Base-by-base conservation (phyloP, 768 basidiomycete species). In the Neoboletus brunneissimus region DNA sequence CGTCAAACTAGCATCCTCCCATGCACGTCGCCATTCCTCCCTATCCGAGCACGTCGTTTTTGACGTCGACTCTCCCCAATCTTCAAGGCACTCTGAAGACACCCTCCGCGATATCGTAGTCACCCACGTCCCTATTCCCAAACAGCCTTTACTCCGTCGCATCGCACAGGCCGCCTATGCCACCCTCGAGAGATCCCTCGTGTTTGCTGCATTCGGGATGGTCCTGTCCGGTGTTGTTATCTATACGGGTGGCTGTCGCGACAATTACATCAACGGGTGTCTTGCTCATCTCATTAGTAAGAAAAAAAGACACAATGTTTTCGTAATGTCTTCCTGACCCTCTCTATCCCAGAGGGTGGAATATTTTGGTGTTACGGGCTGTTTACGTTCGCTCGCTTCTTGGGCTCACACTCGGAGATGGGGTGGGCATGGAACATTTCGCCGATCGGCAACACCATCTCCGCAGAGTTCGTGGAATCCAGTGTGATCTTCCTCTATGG, bases 371-470 rank as follows among this genome's bases (percentile, higher is more conserved):
- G 82, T 55, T 98, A 93, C 71, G 96, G 95, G 8, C 72, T 98
- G 6, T 70, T 91, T 48, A 85, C 90, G 0, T 98, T 97, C 69
- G 89, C 85, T n/a, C 88, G 96, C n/a, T 98, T 91, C 76, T 83
- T 96, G 47, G 95, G 95, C 27, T 84, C 91, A 6, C 94, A 87
- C 70, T 81, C 91, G 23, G 85, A 91, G 48, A 72, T 84, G 31
- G 96, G 96, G 5, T 98, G 95, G 95, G 91, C 96, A 16, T 98
- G 95, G 95, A 98, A 98, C 68, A 75, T 80, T 27, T 76, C 84
- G 0, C 87, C 85, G 0, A 70, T 73, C 4, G 75, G 76, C 22
- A 72, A 74, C 23, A 74, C 74, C 44, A 77, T 80, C 9, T 83
- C 86, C 8, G 89, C 86, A 6, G 91, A 93, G 69, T 87, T 91